Evolutionary conservation across 306 rosid genomes (phyloP).

Genomic region (Corylus heterophylla): DNA sequence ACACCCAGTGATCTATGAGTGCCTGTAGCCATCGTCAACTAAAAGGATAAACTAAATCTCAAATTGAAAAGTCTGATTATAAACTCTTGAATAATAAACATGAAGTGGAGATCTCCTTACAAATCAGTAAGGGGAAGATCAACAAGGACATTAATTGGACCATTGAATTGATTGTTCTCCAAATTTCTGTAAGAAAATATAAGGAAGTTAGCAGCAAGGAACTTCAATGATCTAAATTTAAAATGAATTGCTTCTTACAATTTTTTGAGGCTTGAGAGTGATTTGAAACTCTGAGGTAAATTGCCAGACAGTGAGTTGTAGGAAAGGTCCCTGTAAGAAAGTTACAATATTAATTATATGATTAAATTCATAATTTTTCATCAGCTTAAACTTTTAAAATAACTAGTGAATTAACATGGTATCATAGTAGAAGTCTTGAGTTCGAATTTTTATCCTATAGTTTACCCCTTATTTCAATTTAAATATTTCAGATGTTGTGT

Average conservation of each 20-base stretch:
- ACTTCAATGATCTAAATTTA: not conserved
- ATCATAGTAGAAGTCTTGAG: too few species aligned
- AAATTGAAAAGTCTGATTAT: not conserved
- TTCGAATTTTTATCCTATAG: too few species aligned
- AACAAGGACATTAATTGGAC: slow-evolving; percentile 69
- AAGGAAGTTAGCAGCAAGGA: slow-evolving; percentile 23
- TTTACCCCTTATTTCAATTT: too few species aligned
- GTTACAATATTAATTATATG: too few species aligned
- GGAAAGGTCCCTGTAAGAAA: slow-evolving; percentile 69
- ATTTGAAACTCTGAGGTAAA: slow-evolving; percentile 77
- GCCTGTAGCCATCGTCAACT: not conserved
- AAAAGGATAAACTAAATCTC: not conserved
- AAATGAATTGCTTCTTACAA: slow-evolving; percentile 51
- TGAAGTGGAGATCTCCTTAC: slow-evolving; percentile 42
- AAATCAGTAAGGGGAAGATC: slow-evolving; percentile 68
- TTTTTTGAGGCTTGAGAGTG: slow-evolving; percentile 59
- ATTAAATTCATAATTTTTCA: too few species aligned
- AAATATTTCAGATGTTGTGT: too few species aligned
- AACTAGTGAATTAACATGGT: too few species aligned
- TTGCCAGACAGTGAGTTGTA: slow-evolving; percentile 71
- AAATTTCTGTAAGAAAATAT: slow-evolving; percentile 55
- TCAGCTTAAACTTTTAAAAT: too few species aligned
- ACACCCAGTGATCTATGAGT: not conserved
- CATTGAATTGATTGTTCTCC: slow-evolving; percentile 70
- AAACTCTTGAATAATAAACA: not conserved